Evolutionary conservation across 495 filamentous ascomycete genomes (phyloP).

Genomic region (Thozetella sp.): DNA sequence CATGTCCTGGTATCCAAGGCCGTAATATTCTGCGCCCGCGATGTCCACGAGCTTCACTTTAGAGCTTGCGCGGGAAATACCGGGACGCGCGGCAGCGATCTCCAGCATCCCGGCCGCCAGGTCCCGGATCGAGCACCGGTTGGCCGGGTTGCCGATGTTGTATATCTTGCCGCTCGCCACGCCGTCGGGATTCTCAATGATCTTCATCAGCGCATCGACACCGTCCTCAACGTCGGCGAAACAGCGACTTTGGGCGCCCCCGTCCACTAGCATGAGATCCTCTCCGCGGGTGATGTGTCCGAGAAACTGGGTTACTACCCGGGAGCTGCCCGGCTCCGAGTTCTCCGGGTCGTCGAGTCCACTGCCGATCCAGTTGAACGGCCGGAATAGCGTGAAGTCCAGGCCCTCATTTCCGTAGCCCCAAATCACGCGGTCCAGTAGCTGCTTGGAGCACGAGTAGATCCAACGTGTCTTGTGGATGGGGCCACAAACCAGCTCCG

Average conservation of each 20-base stretch:
- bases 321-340: neutral
- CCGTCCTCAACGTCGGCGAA: neutral
- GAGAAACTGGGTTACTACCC: neutral
- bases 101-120: neutral
- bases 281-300: neutral
- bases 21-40: neutral
- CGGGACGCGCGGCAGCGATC: neutral
- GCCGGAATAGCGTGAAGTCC: neutral
- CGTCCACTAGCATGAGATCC: neutral
- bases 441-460: neutral
- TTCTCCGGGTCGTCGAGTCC: neutral
- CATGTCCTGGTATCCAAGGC: neutral
- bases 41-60: neutral
- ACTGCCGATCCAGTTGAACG: neutral
- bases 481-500: neutral
- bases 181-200: neutral
- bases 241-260: neutral
- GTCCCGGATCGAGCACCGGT: neutral
- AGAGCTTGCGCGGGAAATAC: neutral
- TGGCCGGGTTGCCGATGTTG: neutral
- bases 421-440: neutral
- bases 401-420: neutral
- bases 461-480: neutral
- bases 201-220: neutral
- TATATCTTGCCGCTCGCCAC: neutral